Evolutionary conservation across 345 rosid genomes (phyloP), one percentile per base, ranked within the genome.

Genomic region (Psidium friedrichsthalianum): DNA sequence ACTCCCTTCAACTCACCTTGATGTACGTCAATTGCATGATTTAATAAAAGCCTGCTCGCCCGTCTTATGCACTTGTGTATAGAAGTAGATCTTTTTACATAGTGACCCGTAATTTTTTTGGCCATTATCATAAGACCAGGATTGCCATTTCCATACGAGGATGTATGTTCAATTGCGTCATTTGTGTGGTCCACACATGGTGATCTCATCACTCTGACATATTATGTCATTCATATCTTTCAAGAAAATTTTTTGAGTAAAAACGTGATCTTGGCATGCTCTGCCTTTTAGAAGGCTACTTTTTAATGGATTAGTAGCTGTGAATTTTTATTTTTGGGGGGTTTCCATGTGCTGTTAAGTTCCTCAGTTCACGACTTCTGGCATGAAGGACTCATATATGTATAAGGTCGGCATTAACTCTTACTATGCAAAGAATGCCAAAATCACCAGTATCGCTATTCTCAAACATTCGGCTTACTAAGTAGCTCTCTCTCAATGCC

Each of bases 1-100:
- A 90, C 90, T 82, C n/a, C n/a, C 87, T 88, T 51, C 92, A n/a
- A n/a, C 90, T 0, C 74, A 87, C 61, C 61, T n/a, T 86, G 84
- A 88, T 81, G 90, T 88, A 40, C n/a, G 85, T 76, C 9, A 53
- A 32, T 69, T 32, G 18, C 47, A 32, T 32, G 22, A 18, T 32
- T 32, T 24, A 16, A 69, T 32, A 69, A 69, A 69, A 69, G 24
- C 32, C 32, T 69, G 24, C 78, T 69, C 24, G 32, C 32, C 78
- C 6, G 12, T 69, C 78, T 69, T 32, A 69, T 69, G 12, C 47
- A 32, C 78, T 69, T 69, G 78, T 6, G 0, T 11, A 69, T 69
- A 44, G 51, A 83, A 11, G 20, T 55, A 57, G 15, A n/a, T 58
- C 56, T 18, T 54, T 82, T 21, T 69, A 16, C 24, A 69, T 32